These are phyloP conservation scores for Acrocalymma vagum DNA, from an alignment of 2,329 filamentous ascomycete species.

Conservation along the genomic window DNA sequence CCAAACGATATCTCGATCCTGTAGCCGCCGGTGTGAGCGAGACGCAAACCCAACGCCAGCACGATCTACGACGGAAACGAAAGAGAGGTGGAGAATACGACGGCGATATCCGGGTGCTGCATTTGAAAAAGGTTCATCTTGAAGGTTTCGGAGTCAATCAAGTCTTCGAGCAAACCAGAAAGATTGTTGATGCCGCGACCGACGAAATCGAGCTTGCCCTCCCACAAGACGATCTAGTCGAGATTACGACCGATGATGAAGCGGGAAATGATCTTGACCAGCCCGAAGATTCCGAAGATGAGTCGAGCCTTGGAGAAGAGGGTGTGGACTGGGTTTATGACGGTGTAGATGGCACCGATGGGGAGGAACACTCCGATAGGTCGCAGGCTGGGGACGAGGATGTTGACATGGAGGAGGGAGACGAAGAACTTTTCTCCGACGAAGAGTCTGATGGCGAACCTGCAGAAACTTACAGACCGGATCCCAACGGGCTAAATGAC, in stretches of 20 bases:
- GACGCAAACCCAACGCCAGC: constrained; percentile 73
- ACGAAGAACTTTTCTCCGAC: constrained; percentile 41
- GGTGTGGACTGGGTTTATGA: constrained; percentile 45
- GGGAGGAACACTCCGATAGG: constrained; percentile 34
- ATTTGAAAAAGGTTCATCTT: constrained; percentile 82
- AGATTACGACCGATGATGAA: constrained; percentile 30
- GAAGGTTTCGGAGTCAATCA: constrained; percentile 89
- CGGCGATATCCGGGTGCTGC: constrained; percentile 64
- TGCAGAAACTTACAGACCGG: constrained; percentile 68
- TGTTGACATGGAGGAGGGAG: constrained; percentile 42
- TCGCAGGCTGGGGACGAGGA: constrained; percentile 41
- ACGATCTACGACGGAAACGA: constrained; percentile 76
- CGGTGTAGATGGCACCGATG: constrained; percentile 39
- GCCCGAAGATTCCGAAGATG: constrained; percentile 34
- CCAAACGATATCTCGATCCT: constrained; percentile 82
- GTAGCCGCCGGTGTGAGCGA: constrained; percentile 78
- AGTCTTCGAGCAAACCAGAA: constrained; percentile 91
- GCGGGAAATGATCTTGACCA: constrained; percentile 46
- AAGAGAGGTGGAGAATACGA: constrained; percentile 69
- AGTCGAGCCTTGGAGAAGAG: constrained; percentile 40
- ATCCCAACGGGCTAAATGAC: constrained; percentile 89
- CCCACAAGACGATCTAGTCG: constrained; percentile 37
- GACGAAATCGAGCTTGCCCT: constrained; percentile 62
- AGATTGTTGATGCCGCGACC: constrained; percentile 75
- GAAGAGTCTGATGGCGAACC: constrained; percentile 55